phyloP scores from a whole-genome alignment of 371 early-diverging fungal genomes.

The Catenaria anguillulae region DNA sequence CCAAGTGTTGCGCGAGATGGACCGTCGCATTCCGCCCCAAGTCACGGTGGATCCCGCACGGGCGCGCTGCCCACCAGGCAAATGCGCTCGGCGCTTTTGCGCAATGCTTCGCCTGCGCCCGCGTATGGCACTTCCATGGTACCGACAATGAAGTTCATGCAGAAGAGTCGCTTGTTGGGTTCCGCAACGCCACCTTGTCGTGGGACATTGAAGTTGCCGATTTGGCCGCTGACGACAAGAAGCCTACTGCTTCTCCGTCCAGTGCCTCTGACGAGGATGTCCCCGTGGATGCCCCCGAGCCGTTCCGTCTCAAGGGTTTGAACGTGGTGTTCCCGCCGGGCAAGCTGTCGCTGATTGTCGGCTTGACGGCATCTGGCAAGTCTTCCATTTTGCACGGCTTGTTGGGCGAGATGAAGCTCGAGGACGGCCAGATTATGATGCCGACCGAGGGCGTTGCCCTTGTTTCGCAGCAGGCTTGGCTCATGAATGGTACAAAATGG shows the following conservation, averaged over 20 bases:
- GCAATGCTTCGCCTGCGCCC: background rate
- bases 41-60: background rate
- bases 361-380: conserved; percentile 67
- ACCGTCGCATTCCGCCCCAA: no score
- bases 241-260: no score
- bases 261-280: no score
- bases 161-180: background rate
- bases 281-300: no score
- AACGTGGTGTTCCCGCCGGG: conserved; percentile 39
- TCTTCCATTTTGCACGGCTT: conserved; percentile 49
- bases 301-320: conserved; percentile 36
- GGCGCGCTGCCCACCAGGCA: no score
- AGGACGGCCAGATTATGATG: conserved; percentile 15
- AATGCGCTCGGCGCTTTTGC: background rate
- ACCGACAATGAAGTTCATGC: background rate
- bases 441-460: no score
- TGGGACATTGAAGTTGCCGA: background rate
- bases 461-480: no score
- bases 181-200: conserved; percentile 1
- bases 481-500: no score
- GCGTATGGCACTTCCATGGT: background rate
- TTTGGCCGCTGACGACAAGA: no score
- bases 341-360: conserved; percentile 58
- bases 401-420: conserved; percentile 34
- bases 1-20: background rate